phyloP scores from a whole-genome alignment of 345 rosid genomes.

The Populus euphratica region DNA sequence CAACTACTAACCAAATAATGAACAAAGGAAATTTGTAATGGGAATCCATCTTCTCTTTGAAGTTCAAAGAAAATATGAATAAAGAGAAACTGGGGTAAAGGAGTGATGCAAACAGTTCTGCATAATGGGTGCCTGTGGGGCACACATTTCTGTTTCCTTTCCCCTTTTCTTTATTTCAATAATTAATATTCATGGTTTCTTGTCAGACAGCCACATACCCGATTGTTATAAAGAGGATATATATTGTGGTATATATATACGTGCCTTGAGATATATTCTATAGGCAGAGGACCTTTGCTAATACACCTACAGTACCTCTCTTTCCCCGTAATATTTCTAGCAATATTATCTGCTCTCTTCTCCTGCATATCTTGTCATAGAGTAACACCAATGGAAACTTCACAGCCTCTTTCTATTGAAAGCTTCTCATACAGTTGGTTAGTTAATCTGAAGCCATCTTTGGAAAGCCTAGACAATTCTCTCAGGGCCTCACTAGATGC shows the following conservation, averaged over 20 bases:
- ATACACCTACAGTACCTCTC: slow-evolving; percentile 4
- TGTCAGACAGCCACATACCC: slow-evolving; percentile 59
- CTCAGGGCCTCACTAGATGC: slow-evolving; percentile 52
- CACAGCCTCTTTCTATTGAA: slow-evolving; percentile 80
- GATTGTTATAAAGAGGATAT: slow-evolving; percentile 22
- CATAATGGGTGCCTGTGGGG: slow-evolving; percentile 57
- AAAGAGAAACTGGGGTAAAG: slow-evolving; percentile 14
- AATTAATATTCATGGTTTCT: slow-evolving; percentile 55
- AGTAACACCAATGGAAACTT: slow-evolving; percentile 50
- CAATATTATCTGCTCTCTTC: slow-evolving; percentile 4
- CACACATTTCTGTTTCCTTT: slow-evolving; percentile 42
- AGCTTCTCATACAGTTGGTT: slow-evolving; percentile 93
- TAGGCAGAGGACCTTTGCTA: slow-evolving; percentile 20
- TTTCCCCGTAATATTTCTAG: neutral
- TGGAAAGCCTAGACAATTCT: slow-evolving; percentile 46
- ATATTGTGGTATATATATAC: slow-evolving; percentile 27
- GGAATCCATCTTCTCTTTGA: slow-evolving; percentile 22
- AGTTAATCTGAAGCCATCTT: slow-evolving; percentile 65
- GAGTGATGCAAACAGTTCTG: slow-evolving; percentile 18
- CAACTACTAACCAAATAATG: neutral
- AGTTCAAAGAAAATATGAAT: slow-evolving; percentile 23
- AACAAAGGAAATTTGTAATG: slow-evolving; percentile 6
- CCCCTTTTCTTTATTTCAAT: slow-evolving; percentile 36
- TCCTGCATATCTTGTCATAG: neutral
- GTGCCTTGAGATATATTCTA: slow-evolving; percentile 25